These are phyloP conservation scores for Ogataea populi-albae DNA, from an alignment of 805 yeast genomes.

Conservation along the genomic window DNA sequence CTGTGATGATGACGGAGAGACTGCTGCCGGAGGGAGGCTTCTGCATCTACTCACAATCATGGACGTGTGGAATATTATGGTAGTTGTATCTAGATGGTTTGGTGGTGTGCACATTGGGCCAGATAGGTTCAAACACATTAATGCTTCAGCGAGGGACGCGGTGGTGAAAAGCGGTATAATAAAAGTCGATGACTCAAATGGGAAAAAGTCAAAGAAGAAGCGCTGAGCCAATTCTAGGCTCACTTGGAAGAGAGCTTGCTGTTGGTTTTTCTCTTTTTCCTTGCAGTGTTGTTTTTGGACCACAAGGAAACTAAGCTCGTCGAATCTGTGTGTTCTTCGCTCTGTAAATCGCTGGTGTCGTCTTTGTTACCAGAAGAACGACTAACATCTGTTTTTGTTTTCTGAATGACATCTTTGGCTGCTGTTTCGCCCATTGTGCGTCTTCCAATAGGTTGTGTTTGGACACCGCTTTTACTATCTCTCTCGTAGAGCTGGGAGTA, in stretches of 20 bases:
- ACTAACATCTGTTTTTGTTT: no score
- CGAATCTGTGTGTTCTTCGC: neutral
- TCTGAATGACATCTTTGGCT: no score
- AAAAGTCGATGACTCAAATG: constrained; percentile 12
- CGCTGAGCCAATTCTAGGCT: constrained; percentile 26
- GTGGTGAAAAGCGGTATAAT: constrained; percentile 60
- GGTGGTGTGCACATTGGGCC: constrained; percentile 93
- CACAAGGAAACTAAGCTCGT: constrained; percentile 9
- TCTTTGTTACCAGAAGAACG: no score
- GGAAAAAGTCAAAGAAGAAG: constrained; percentile 27
- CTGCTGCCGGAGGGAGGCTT: constrained; percentile 91
- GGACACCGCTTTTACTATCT: constrained; percentile 5
- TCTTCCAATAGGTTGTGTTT: constrained; percentile 23
- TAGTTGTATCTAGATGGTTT: constrained; percentile 87
- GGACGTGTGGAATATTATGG: constrained; percentile 83
- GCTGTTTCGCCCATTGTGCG: no score
- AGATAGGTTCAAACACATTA: constrained; percentile 90
- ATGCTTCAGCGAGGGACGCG: constrained; percentile 83
- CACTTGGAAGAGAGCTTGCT: constrained; percentile 11
- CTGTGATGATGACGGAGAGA: constrained; percentile 95
- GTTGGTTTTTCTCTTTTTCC: constrained; percentile 6
- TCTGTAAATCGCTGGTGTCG: constrained; percentile 19
- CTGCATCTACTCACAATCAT: constrained; percentile 68
- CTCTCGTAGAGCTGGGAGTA: constrained; percentile 25
- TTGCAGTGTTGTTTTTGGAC: constrained; percentile 6